Evolutionary conservation across 2,329 filamentous ascomycete species (phyloP).

Genomic region (Sporothrix mexicana): DNA sequence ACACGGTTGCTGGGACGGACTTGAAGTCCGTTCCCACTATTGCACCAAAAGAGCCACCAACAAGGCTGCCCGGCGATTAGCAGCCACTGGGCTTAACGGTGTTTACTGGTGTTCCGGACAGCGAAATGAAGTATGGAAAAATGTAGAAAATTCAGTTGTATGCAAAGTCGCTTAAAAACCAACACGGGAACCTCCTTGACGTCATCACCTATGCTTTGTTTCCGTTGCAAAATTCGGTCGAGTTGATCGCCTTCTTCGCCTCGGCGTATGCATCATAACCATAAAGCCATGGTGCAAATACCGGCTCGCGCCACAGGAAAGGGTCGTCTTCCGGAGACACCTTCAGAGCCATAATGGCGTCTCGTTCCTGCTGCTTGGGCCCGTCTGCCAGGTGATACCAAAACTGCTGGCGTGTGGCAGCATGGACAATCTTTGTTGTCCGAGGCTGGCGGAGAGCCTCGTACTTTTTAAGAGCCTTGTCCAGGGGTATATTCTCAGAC

Average conservation of each 20-base stretch:
- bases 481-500: conserved; percentile 27
- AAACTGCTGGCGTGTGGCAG: conserved; percentile 33
- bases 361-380: conserved; percentile 31
- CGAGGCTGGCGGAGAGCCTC: conserved; percentile 31
- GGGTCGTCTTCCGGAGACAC: conserved; percentile 29
- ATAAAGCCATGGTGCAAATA: conserved; percentile 34
- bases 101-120: not conserved
- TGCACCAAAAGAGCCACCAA: not conserved
- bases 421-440: conserved; percentile 32
- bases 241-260: conserved; percentile 21
- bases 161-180: not conserved
- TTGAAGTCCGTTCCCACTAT: conserved; percentile 3
- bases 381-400: conserved; percentile 34
- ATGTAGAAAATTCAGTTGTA: not conserved
- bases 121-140: not conserved
- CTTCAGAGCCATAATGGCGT: conserved; percentile 29
- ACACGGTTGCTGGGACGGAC: not conserved
- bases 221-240: not conserved
- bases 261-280: conserved; percentile 34
- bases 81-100: not conserved
- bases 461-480: conserved; percentile 31
- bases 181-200: not conserved
- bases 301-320: conserved; percentile 33
- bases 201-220: not conserved
- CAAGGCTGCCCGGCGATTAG: not conserved